Evolutionary conservation across 2,329 filamentous ascomycete genomes (phyloP), one percentile per base, ranked within the genome.

Genomic region (Fusarium humuli): DNA sequence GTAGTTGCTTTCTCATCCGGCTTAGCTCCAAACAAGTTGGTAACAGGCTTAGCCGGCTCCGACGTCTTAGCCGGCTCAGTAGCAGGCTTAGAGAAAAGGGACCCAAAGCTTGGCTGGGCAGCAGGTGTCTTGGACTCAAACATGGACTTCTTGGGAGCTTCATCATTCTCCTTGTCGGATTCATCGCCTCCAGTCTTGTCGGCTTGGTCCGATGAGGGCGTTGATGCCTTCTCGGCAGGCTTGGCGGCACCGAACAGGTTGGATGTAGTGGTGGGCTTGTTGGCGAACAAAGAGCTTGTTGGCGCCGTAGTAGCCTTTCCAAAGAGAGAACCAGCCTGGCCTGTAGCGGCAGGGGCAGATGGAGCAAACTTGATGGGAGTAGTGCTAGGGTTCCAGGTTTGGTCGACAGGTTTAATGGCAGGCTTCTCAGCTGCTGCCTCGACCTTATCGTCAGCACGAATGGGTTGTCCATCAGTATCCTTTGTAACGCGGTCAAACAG

Each of bases 401-500:
- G 81, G 42, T 82, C 80, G 11, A 76, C 66, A 18, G 79, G 66
- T 16, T 78, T 73, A 44, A 70, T 71, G 40, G 73, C 76, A 67
- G 78, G 52, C 37, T 75, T 69, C 40, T 76, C 77, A 22, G 53
- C 56, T 12, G 61, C 48, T 23, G 66, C 70, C 55, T 74, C 75
- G 45, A 58, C 47, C 61, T 77, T 71, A 14, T 73, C 65, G 56
- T 78, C 72, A 66, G 81, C 75, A 27, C 85, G 82, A 4, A 87
- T 75, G 18, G 85, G 83, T 60, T 88, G 82, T 3, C 86, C 85
- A 65, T 86, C 82, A 20, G 75, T 79, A 48, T 81, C 84, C 75
- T 83, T 86, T 7, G 82, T 84, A 10, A 89, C 82, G 34, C 87
- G 84, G 41, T 88, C 87, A 69, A 88, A 88, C 16, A 89, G 74